Conservation (phyloP, 225 moss, liverwort and hornwort species). For the Polytrichum commune region DNA sequence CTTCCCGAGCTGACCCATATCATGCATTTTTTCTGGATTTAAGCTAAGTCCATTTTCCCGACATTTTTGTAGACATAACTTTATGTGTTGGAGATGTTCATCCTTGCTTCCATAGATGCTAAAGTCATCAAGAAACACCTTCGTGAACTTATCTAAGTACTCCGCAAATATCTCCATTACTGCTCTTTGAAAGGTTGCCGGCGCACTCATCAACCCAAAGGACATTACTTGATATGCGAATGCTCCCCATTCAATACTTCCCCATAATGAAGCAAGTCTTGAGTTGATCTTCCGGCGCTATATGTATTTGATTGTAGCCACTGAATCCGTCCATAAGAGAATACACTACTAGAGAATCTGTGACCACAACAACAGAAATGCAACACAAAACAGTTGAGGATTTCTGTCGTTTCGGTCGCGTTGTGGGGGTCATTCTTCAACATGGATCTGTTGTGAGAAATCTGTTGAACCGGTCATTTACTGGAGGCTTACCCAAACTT, state of each 20-base stretch:
- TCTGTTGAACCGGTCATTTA: too few relatives aligned
- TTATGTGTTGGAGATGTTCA: background rate
- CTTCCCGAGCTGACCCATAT: background rate
- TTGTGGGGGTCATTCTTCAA: too few relatives aligned
- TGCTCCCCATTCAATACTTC: background rate
- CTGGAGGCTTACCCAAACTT: too few relatives aligned
- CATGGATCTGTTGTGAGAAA: too few relatives aligned
- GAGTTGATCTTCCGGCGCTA: background rate
- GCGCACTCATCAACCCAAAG: conserved; percentile 18
- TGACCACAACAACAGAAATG: too few relatives aligned
- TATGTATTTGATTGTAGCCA: background rate
- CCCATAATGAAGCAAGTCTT: background rate
- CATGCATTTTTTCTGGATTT: background rate
- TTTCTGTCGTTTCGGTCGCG: too few relatives aligned
- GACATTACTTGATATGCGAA: conserved; percentile 8
- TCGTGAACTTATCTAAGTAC: conserved; percentile 6
- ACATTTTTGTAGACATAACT: background rate
- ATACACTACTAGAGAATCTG: too few relatives aligned
- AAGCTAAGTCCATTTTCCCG: background rate
- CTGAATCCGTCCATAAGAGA: conserved; percentile 9
- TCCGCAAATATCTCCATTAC: conserved; percentile 1
- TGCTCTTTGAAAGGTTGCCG: conserved; percentile 5
- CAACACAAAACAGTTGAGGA: too few relatives aligned
- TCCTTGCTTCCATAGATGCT: background rate
- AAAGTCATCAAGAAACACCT: conserved; percentile 24